Base-by-base conservation (phyloP, 73 alveolate genomes). In the Tetrahymena borealis region DNA sequence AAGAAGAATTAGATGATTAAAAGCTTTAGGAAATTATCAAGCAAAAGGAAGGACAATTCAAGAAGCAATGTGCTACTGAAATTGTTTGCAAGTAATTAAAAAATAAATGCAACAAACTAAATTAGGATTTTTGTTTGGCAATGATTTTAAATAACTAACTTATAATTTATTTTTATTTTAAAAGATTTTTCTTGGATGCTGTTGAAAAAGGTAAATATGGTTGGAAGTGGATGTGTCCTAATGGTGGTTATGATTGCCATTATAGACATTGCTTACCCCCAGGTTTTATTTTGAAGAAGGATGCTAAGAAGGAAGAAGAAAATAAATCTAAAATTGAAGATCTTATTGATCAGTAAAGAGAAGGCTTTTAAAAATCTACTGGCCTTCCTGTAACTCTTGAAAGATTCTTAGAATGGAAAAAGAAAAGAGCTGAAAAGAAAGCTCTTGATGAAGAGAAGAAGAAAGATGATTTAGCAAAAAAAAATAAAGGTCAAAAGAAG, bases 181-280 rank as follows among this genome's bases (percentile, higher is more conserved):
- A 60, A 24, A 60, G 85, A 60, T 60, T 24, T 40, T 98, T 98
- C 95, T 79, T 97, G 35, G 99, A 97, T 79, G 99, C 99, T n/a
- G 98, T 98, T 28, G 99, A 98, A 93, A 98, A 96, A 94, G 96
- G 96, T 78, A 93, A 96, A 40, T 98, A 98, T 94, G 99, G 99
- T 32, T 98, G 99, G 99, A 94, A 97, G 90, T 98, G 99, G 99
- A 98, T 95, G 92, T 98, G 99, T 91, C 99, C 99, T 5, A 98
- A 98, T 94, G 99, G 99, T 4, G 99, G 98, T 39, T 94, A 94
- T 11, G 91, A 85, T 3, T 96, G 98, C 78, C 93, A 78, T 35
- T 96, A 96, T 77, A 95, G 94, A 43, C 98, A 96, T 85, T 96
- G 97, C 91, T 96, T 93, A 35, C 99, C 99, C 7, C 95, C 95